Conservation (phyloP, 2,329 filamentous ascomycete species). For the Epichloe elymi region DNA sequence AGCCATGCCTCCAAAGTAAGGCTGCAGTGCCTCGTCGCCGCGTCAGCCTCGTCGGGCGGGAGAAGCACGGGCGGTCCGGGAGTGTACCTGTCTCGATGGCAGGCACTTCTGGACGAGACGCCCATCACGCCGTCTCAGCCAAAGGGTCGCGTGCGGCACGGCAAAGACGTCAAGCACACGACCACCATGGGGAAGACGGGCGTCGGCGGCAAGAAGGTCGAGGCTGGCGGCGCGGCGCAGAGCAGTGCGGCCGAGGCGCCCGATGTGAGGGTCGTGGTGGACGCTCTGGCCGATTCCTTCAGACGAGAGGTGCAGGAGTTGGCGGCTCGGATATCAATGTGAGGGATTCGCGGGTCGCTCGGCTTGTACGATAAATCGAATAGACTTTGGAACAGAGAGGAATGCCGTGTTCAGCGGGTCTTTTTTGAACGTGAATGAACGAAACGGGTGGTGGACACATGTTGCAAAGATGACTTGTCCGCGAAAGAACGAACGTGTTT, state of each 20-base stretch:
- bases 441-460: too few relatives aligned
- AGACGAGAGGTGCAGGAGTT: conserved; percentile 26
- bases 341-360: background rate
- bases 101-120: conserved; percentile 56
- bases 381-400: too few relatives aligned
- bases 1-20: conserved; percentile 38
- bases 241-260: conserved; percentile 13
- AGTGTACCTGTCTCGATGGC: conserved; percentile 60
- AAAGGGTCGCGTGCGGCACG: conserved; percentile 38
- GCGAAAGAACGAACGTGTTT: too few relatives aligned
- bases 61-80: conserved; percentile 48
- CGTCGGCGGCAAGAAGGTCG: conserved; percentile 13
- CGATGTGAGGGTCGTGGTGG: conserved; percentile 18
- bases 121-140: conserved; percentile 47
- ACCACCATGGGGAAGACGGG: conserved; percentile 31
- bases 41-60: conserved; percentile 12
- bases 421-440: too few relatives aligned
- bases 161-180: conserved; percentile 35
- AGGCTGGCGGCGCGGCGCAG: conserved; percentile 10
- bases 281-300: conserved; percentile 28
- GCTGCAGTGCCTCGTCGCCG: conserved; percentile 43
- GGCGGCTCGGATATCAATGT: conserved; percentile 4
- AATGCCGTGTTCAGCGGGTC: too few relatives aligned
- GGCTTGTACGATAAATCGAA: too few relatives aligned
- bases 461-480: too few relatives aligned